Conservation (phyloP, 345 rosid genomes). For the Cardamine chenopodiifolia region DNA sequence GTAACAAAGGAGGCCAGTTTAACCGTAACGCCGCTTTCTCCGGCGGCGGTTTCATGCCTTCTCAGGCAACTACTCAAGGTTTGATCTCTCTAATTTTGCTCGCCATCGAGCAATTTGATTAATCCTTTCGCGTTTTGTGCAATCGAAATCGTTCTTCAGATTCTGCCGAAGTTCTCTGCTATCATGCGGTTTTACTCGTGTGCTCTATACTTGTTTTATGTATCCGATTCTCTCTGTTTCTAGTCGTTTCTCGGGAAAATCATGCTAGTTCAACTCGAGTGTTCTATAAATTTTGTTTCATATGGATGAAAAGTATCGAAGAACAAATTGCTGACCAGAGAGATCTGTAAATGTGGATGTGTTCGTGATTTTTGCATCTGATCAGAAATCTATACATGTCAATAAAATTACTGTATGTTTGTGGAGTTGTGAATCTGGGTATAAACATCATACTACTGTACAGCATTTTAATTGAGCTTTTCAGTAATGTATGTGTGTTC, state of each 20-base stretch:
- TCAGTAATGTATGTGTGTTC: neutral
- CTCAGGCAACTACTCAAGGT: conserved; percentile 72
- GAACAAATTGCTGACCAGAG: neutral
- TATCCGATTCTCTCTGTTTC: conserved; percentile 10
- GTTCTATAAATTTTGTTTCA: neutral
- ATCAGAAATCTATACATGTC: neutral
- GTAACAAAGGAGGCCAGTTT: conserved; percentile 50
- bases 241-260: conserved; percentile 32
- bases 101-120: neutral
- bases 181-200: neutral
- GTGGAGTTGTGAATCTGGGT: conserved; percentile 9
- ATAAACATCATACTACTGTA: neutral
- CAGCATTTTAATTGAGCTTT: conserved; percentile 19
- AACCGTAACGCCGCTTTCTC: conserved; percentile 78
- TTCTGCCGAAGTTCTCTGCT: conserved; percentile 3
- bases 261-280: neutral
- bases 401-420: neutral
- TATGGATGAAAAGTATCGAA: neutral
- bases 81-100: conserved; percentile 17
- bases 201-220: neutral
- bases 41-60: conserved; percentile 95
- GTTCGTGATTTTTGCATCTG: neutral
- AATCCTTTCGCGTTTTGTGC: conserved; percentile 7
- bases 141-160: conserved; percentile 4
- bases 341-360: neutral